Base-by-base conservation (phyloP, 176 grass and related monocot genomes). In the Rhipidocladum racemiflorum region DNA sequence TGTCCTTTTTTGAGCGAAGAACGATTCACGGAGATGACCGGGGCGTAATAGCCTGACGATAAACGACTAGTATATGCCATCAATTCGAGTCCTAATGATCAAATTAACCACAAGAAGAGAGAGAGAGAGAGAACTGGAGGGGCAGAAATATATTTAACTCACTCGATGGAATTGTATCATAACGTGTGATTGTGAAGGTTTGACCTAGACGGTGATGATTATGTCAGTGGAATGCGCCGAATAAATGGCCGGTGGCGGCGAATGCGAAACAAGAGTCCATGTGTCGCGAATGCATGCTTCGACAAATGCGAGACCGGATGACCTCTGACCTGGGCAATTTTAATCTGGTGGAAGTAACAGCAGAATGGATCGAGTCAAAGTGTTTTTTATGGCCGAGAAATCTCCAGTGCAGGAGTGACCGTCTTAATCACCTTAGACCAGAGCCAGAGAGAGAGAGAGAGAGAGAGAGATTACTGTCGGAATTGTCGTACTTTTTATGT, bases 311-410 rank as follows among this genome's bases (percentile, higher is more conserved):
- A 53, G 71, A 74, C 29, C 12, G 24, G 24, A 60, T 24, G 17
- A 25, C 21, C 38, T 63, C 57, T 77, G 75, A 77, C 75, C 4
- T 46, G 7, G 9, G 24, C 24, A 45, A 30, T 77, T 63, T 45
- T 21, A 38, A 27, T 18, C 32, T 38, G 2, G 24, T 30, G 16
- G 7, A 29, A 61, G 61, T 15, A 53, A 51, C 45, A 53, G 61
- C 36, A 24, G 18, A 53, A 67, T 53, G 61, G 61, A 16, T 78
- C 45, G 21, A 53, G 63, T 80, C 77, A 80, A 68, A 39, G 16
- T 51, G 13, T 67, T 53, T 24, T 80, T 25, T 18, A 51, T n/a
- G 59, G 27, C 40, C 3, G 36, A 76, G 38, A 43, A 23, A 28
- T 17, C 38, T 61, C 36, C 18, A 46, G 20, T 28, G 54, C 1